A percentile compares a stretch with the other conserved stretches of the same genome.
Evolutionary conservation across 768 basidiomycete genomes (phyloP).

Genomic region (Serendipita sp.): DNA sequence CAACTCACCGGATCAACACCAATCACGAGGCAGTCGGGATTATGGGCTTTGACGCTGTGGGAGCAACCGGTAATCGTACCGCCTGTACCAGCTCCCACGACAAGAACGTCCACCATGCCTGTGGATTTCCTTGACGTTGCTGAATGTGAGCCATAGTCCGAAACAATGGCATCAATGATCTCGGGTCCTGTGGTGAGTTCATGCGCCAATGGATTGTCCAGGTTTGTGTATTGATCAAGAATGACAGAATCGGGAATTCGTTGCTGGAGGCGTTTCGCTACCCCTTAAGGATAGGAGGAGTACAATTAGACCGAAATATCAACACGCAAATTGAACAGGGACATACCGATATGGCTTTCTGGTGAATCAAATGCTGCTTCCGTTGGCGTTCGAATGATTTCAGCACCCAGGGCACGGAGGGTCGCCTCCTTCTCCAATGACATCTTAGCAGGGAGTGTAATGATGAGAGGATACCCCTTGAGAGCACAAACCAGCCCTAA

Average conservation of each 20-base stretch:
- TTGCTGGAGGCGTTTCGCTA: slow-evolving; percentile 58
- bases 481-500: slow-evolving; percentile 85
- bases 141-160: slow-evolving; percentile 35
- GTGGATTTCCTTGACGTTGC: slow-evolving; percentile 42
- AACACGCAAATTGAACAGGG: slow-evolving; percentile 25
- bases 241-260: slow-evolving; percentile 77
- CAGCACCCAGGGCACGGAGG: slow-evolving; percentile 80
- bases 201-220: slow-evolving; percentile 79
- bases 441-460: slow-evolving; percentile 92
- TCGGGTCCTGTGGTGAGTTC: slow-evolving; percentile 83
- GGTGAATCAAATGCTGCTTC: slow-evolving; percentile 79
- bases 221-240: slow-evolving; percentile 61
- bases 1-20: slow-evolving; percentile 73
- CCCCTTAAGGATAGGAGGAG: slow-evolving; percentile 33
- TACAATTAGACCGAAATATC: slow-evolving; percentile 62
- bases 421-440: slow-evolving; percentile 87
- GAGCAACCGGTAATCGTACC: slow-evolving; percentile 86
- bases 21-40: slow-evolving; percentile 55
- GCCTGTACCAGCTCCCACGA: slow-evolving; percentile 86
- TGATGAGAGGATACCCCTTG: slow-evolving; percentile 85
- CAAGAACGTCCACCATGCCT: slow-evolving; percentile 59
- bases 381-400: slow-evolving; percentile 86
- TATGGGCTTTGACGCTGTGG: slow-evolving; percentile 59
- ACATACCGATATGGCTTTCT: slow-evolving; percentile 81
- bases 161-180: slow-evolving; percentile 59